phyloP scores from a whole-genome alignment of 163 green algal species.

The Volvox carteri region DNA sequence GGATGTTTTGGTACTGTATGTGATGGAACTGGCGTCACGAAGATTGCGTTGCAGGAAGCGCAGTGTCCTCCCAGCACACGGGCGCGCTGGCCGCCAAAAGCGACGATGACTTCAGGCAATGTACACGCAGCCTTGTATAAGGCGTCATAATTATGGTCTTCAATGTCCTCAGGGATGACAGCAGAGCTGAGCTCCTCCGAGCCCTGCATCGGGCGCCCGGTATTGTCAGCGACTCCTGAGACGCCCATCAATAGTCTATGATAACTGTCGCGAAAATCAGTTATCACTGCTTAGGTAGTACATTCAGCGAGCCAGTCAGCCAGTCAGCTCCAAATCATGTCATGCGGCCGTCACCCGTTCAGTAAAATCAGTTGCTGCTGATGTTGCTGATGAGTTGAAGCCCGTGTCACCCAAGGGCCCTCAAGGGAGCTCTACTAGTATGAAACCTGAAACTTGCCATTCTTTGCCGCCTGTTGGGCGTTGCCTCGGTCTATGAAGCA shows the following conservation, averaged over 20 bases:
- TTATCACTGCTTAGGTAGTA: too few species aligned
- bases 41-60: conserved; percentile 24
- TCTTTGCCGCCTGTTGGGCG: neutral
- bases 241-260: too few species aligned
- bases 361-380: too few species aligned
- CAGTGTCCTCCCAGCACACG: conserved; percentile 44
- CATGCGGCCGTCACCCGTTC: too few species aligned
- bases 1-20: conserved; percentile 8
- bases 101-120: conserved; percentile 33
- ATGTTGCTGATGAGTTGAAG: too few species aligned
- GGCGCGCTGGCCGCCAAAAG: neutral
- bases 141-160: conserved; percentile 50
- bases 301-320: neutral
- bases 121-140: conserved; percentile 15
- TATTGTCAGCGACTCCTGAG: too few species aligned
- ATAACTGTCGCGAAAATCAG: too few species aligned
- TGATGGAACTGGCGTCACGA: conserved; percentile 4
- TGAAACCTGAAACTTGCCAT: neutral
- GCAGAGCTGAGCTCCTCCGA: neutral
- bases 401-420: too few species aligned
- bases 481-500: too few species aligned
- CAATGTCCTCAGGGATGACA: neutral
- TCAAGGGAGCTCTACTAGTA: too few species aligned
- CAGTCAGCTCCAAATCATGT: too few species aligned
- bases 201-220: neutral